Base-by-base conservation (phyloP, 2,329 filamentous ascomycete genomes). In the Colletotrichum spaethianum region DNA sequence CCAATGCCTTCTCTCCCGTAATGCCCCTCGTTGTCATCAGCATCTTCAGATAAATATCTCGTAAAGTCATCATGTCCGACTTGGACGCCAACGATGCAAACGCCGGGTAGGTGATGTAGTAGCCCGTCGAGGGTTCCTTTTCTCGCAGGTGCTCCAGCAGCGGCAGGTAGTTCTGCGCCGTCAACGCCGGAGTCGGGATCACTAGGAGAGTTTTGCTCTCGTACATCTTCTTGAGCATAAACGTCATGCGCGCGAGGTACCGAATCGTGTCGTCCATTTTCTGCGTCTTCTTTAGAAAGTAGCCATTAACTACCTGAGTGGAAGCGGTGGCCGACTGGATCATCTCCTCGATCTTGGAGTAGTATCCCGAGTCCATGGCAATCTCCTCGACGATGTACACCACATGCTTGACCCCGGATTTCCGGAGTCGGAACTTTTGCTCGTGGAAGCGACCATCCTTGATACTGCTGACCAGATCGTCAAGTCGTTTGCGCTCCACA, bases 391-490 rank as follows among this genome's bases (percentile, higher is more conserved):
- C 88, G 31, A 96, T 86, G 77, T 96, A 96, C 46, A 94, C 87
- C 18, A 95, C 92, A 76, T 95, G 93, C 70, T 89, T 90, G n/a
- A 94, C 86, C 0, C 93, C 93, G 0, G 90, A 93, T 63, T 90
- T 90, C 66, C 89, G 88, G 14, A 96, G 86, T 1, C 94, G 91
- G 78, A 95, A 96, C 79, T 96, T 96, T 79, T 96, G 94, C 79
- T 96, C 94, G 75, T 93, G 92, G 76, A 95, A 96, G 2, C 94
- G 90, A 1, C 93, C 93, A 74, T 96, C 94, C 80, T 93, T 94
- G 82, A 96, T 94, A 73, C 93, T 95, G 62, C 88, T 85, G n/a
- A 96, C 87, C 57, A 96, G 83, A 79, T 96, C 94, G 77, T 96
- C 93, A 0, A 95, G 87, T 11, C 94, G 87, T 79, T 96, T 96